Evolutionary conservation across 2,329 filamentous ascomycete genomes (phyloP).

Genomic region (Lizonia empirigonia): DNA sequence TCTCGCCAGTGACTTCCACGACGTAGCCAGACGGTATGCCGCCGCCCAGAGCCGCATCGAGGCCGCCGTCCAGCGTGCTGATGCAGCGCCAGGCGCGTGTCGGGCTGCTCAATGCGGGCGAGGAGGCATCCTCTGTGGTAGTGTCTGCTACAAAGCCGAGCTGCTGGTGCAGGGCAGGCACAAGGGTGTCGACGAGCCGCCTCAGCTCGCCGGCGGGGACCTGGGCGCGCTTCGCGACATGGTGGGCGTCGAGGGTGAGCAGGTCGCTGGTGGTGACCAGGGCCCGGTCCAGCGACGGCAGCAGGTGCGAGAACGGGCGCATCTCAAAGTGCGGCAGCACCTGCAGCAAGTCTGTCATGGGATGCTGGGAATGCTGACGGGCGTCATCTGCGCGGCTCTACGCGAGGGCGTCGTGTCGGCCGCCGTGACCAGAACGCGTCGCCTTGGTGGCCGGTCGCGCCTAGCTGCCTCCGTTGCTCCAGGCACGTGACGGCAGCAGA

Average conservation of each 20-base stretch:
- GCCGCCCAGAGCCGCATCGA: slow-evolving; percentile 76
- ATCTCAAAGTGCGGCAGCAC: slow-evolving; percentile 81
- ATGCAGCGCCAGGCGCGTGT: slow-evolving; percentile 62
- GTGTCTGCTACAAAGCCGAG: slow-evolving; percentile 52
- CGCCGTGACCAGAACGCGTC: not conserved
- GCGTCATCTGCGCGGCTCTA: slow-evolving; percentile 31
- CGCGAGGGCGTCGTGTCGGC: slow-evolving; percentile 10
- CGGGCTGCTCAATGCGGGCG: slow-evolving; percentile 18
- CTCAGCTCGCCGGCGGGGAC: slow-evolving; percentile 81
- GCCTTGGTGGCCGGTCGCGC: slow-evolving; percentile 6
- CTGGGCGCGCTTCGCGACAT: slow-evolving; percentile 84
- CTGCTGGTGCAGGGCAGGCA: slow-evolving; percentile 70
- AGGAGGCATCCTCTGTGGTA: slow-evolving; percentile 22
- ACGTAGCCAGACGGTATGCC: slow-evolving; percentile 82
- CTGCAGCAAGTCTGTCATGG: slow-evolving; percentile 83
- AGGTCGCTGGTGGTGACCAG: slow-evolving; percentile 81
- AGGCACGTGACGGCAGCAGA: slow-evolving; percentile 4
- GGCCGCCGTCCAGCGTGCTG: slow-evolving; percentile 75
- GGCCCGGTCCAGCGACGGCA: slow-evolving; percentile 80
- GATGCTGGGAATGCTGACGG: slow-evolving; percentile 26
- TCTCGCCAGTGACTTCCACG: slow-evolving; percentile 91
- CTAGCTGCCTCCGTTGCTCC: slow-evolving; percentile 2
- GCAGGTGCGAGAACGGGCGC: slow-evolving; percentile 72
- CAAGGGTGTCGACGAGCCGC: slow-evolving; percentile 70
- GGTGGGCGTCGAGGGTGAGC: slow-evolving; percentile 78